A percentile compares a stretch with the other conserved stretches of the same genome.
These are phyloP conservation scores for Cyclotella cryptica DNA, from an alignment of 108 stramenopile species.

Conservation along the genomic window DNA sequence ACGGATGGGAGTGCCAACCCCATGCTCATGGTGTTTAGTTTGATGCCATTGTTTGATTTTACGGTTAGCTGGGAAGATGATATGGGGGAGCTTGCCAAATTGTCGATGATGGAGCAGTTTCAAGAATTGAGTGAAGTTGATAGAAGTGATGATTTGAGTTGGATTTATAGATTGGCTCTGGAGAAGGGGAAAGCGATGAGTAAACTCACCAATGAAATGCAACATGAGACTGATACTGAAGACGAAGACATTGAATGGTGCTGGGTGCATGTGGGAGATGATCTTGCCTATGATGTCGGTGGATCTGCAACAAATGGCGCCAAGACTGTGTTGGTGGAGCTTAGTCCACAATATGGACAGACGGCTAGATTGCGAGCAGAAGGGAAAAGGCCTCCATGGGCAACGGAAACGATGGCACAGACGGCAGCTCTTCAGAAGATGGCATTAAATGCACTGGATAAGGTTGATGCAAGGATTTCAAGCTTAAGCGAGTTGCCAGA, in stretches of 20 bases:
- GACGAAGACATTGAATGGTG: constrained; percentile 54
- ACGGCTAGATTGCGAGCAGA: constrained; percentile 81
- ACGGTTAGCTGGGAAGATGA: constrained; percentile 90
- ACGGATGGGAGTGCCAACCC: constrained; percentile 92
- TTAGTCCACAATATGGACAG: constrained; percentile 72
- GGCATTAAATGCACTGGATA: constrained; percentile 71
- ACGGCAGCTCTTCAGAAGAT: constrained; percentile 68
- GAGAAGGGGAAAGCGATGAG: constrained; percentile 80
- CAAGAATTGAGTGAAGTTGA: constrained; percentile 77
- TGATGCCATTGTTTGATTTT: constrained; percentile 88
- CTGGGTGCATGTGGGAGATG: constrained; percentile 92
- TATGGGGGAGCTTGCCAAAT: constrained; percentile 56
- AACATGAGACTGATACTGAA: constrained; percentile 34
- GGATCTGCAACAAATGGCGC: constrained; percentile 81
- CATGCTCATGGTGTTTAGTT: constrained; percentile 86
- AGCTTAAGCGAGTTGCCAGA: constrained; percentile 76
- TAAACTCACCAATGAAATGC: constrained; percentile 57
- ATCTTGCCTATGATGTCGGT: constrained; percentile 90
- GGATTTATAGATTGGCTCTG: constrained; percentile 88
- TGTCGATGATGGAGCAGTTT: constrained; percentile 69
- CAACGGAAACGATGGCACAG: constrained; percentile 70
- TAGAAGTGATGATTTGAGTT: constrained; percentile 75
- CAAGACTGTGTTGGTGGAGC: constrained; percentile 85
- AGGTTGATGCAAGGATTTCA: constrained; percentile 73
- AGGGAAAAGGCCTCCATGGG: constrained; percentile 72